Conservation (phyloP, 106 monocot genomes). For the Alisma plantagoaquatica region DNA sequence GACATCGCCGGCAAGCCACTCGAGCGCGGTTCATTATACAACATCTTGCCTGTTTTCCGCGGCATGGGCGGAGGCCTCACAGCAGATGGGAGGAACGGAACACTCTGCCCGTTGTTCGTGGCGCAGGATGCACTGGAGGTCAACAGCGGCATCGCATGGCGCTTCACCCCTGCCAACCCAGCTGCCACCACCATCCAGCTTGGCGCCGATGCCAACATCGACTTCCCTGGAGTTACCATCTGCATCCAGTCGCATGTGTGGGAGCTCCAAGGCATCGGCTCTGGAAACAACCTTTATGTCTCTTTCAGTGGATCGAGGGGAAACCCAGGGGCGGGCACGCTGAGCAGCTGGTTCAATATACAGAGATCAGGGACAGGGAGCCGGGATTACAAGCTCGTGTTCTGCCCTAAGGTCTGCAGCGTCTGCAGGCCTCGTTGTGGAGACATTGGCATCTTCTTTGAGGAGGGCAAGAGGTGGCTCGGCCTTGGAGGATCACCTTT, state of each 20-base stretch:
- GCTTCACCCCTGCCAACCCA: slow-evolving; percentile 15
- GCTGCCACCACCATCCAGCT: slow-evolving; percentile 4
- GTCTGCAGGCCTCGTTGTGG: slow-evolving; percentile 27
- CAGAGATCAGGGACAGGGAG: slow-evolving; percentile 3
- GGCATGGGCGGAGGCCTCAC: slow-evolving; percentile 32
- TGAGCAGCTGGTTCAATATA: slow-evolving; percentile 37
- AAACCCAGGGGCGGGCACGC: slow-evolving; percentile 12
- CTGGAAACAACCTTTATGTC: neutral
- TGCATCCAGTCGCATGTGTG: slow-evolving; percentile 25
- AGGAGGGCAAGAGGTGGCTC: slow-evolving; percentile 20
- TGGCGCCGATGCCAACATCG: slow-evolving; percentile 18
- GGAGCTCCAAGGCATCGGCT: slow-evolving; percentile 5
- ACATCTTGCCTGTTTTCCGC: slow-evolving; percentile 27
- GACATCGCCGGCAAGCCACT: slow-evolving; percentile 31
- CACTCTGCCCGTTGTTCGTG: slow-evolving; percentile 33
- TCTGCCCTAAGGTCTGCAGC: slow-evolving; percentile 29
- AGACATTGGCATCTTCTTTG: slow-evolving; percentile 20
- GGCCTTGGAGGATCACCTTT: slow-evolving; percentile 10
- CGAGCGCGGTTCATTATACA: slow-evolving; percentile 14
- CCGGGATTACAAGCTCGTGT: slow-evolving; percentile 28
- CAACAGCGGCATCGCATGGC: slow-evolving; percentile 17
- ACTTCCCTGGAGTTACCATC: slow-evolving; percentile 15
- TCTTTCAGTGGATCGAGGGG: neutral
- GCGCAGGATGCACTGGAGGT: slow-evolving; percentile 23
- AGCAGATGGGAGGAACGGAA: neutral